phyloP scores from a whole-genome alignment of 2,329 filamentous ascomycete genomes.

The Ceratocystiopsis brevicomis region DNA sequence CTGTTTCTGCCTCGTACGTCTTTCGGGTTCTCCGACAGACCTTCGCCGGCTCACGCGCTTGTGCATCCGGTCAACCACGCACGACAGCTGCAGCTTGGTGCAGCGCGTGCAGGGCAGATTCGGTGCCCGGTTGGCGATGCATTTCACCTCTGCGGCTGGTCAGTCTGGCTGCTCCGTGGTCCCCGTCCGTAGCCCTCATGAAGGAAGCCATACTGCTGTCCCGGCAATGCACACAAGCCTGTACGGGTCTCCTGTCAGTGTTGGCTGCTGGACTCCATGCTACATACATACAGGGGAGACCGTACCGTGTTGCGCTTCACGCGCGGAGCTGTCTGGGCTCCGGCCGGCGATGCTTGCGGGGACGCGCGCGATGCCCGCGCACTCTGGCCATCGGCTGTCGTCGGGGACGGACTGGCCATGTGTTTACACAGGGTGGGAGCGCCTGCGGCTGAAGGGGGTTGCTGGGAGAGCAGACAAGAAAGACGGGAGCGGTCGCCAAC shows the following conservation, averaged over 20 bases:
- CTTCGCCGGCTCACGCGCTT: slow-evolving; percentile 10
- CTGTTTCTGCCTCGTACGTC: background rate
- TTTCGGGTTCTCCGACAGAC: background rate
- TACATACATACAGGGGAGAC: background rate
- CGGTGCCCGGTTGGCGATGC: slow-evolving; percentile 8
- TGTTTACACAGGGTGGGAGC: no score
- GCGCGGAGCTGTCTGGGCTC: slow-evolving; percentile 4
- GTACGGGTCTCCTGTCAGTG: background rate
- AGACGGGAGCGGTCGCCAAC: no score
- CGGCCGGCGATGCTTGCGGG: slow-evolving; percentile 2
- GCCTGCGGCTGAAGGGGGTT: no score
- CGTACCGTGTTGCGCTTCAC: slow-evolving; percentile 12
- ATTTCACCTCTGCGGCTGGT: slow-evolving; percentile 9
- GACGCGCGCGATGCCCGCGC: background rate
- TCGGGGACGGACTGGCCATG: no score
- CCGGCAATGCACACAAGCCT: slow-evolving; percentile 12
- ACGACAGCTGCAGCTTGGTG: slow-evolving; percentile 8
- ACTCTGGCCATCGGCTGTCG: no score
- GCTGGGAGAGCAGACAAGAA: no score
- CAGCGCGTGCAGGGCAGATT: slow-evolving; percentile 9
- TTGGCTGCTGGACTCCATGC: no score
- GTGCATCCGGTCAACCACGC: slow-evolving; percentile 10
- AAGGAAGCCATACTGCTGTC: slow-evolving; percentile 10
- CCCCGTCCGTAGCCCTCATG: no score
- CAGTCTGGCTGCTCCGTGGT: background rate